A percentile compares a stretch with the other conserved stretches of the same genome.
phyloP scores from a whole-genome alignment of 306 rosid genomes.

The Begonia masoniana region DNA sequence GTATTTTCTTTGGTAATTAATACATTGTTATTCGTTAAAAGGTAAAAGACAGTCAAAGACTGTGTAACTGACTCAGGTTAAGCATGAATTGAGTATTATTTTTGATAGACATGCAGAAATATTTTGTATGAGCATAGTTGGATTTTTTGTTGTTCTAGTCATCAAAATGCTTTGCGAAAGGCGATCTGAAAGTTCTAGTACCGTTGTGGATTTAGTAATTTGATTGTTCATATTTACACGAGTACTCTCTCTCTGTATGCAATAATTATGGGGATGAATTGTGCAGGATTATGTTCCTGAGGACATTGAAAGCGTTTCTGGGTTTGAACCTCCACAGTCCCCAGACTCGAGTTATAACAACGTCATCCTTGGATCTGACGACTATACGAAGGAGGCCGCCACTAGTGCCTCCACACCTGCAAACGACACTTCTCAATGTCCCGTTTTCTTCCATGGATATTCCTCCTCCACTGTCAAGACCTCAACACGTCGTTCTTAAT shows the following conservation, averaged over 20 bases:
- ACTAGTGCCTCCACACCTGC: slow-evolving; percentile 67
- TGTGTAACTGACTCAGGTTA: too few species aligned
- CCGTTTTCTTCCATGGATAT: slow-evolving; percentile 26
- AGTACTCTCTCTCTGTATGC: neutral
- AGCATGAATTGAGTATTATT: too few species aligned
- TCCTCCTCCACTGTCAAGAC: slow-evolving; percentile 45
- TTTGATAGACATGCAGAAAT: too few species aligned
- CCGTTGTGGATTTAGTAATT: too few species aligned
- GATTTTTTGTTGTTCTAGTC: too few species aligned
- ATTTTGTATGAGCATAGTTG: too few species aligned
- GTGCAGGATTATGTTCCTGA: slow-evolving; percentile 78
- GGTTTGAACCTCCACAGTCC: slow-evolving; percentile 76
- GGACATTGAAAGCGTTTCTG: slow-evolving; percentile 44
- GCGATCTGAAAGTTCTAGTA: neutral
- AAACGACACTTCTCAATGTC: slow-evolving; percentile 65
- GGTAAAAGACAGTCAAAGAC: too few species aligned
- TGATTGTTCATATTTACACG: too few species aligned
- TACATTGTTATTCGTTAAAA: too few species aligned
- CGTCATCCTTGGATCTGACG: slow-evolving; percentile 56
- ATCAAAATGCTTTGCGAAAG: neutral
- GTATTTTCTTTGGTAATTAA: too few species aligned
- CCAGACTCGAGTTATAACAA: slow-evolving; percentile 73
- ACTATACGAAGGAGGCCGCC: slow-evolving; percentile 75
- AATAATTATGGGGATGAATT: slow-evolving; percentile 8
- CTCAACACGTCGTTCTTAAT: slow-evolving; percentile 83